Percentiles rank a stretch among this genome's conserved stretches.
phyloP scores from a whole-genome alignment of 768 basidiomycete species.

The Rhizopogon vulgaris region DNA sequence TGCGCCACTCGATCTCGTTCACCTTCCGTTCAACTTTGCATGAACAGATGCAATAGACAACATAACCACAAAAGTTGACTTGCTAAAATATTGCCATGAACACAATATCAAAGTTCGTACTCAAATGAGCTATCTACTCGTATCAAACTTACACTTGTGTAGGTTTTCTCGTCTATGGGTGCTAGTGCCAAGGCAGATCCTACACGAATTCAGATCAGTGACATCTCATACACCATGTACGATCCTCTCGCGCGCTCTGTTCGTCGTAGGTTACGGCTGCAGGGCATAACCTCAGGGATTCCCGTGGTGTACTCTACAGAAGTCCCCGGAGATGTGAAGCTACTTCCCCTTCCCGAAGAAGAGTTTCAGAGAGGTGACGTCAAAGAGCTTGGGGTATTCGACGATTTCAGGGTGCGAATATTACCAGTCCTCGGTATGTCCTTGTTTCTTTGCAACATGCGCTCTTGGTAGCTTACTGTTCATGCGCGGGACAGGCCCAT shows the following conservation, averaged over 20 bases:
- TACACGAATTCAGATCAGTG: slow-evolving; percentile 90
- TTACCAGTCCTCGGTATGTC: slow-evolving; percentile 78
- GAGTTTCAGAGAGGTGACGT: slow-evolving; percentile 88
- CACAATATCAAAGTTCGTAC: slow-evolving; percentile 63
- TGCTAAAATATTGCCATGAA: slow-evolving; percentile 83
- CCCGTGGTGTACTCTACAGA: slow-evolving; percentile 96
- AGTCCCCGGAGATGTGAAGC: slow-evolving; percentile 79
- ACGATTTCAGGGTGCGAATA: slow-evolving; percentile 91
- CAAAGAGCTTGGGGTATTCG: slow-evolving; percentile 83
- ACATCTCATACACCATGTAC: slow-evolving; percentile 88
- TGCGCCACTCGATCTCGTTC: slow-evolving; percentile 3
- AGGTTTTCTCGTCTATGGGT: slow-evolving; percentile 98
- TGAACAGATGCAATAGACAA: slow-evolving; percentile 90
- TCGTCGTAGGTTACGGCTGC: slow-evolving; percentile 62
- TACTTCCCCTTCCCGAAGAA: slow-evolving; percentile 86
- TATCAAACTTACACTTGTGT: background rate
- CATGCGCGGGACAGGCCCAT: slow-evolving; percentile 32
- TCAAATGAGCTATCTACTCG: background rate
- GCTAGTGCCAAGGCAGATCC: slow-evolving; percentile 94
- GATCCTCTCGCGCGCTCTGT: slow-evolving; percentile 94
- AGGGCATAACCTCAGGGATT: slow-evolving; percentile 59
- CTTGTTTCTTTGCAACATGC: background rate
- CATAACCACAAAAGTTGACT: slow-evolving; percentile 92
- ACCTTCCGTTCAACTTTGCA: slow-evolving; percentile 2
- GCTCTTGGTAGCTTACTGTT: background rate